Percentiles rank a stretch among this genome's conserved stretches.
phyloP scores from a whole-genome alignment of 2,329 filamentous ascomycete species.

The Elsinoe australis region DNA sequence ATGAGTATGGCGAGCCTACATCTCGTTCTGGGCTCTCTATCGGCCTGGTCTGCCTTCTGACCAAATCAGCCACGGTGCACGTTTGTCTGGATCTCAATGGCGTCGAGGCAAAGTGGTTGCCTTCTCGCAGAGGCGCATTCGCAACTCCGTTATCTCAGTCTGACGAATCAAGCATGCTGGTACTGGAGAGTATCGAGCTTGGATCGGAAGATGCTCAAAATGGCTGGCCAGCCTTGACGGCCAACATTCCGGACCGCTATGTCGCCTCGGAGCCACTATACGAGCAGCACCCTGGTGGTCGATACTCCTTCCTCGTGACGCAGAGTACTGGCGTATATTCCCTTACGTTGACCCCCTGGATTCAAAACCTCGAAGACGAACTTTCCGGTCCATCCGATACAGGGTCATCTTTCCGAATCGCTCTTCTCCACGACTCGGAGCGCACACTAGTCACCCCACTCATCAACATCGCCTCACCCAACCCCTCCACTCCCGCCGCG shows the following conservation, averaged over 20 bases:
- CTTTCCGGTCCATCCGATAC: slow-evolving; percentile 44
- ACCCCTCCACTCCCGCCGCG: slow-evolving; percentile 34
- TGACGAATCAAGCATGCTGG: slow-evolving; percentile 13
- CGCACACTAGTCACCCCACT: slow-evolving; percentile 44
- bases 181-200: slow-evolving; percentile 10
- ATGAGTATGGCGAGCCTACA: slow-evolving; percentile 36
- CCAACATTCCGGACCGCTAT: slow-evolving; percentile 18
- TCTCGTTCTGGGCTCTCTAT: slow-evolving; percentile 46
- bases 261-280: slow-evolving; percentile 6
- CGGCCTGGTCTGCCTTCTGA: slow-evolving; percentile 52
- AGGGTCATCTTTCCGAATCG: slow-evolving; percentile 50
- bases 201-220: background rate
- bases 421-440: slow-evolving; percentile 47
- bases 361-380: slow-evolving; percentile 49
- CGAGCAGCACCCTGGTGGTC: slow-evolving; percentile 36
- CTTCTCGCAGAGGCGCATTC: slow-evolving; percentile 31
- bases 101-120: slow-evolving; percentile 57
- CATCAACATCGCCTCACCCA: slow-evolving; percentile 33
- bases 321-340: slow-evolving; percentile 47
- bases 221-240: slow-evolving; percentile 23
- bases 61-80: slow-evolving; percentile 48
- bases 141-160: background rate
- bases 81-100: slow-evolving; percentile 55
- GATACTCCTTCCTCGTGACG: slow-evolving; percentile 54
- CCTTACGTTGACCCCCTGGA: slow-evolving; percentile 51